Conservation (phyloP, 148 eudicot species). For the Nepenthes gracilis region DNA sequence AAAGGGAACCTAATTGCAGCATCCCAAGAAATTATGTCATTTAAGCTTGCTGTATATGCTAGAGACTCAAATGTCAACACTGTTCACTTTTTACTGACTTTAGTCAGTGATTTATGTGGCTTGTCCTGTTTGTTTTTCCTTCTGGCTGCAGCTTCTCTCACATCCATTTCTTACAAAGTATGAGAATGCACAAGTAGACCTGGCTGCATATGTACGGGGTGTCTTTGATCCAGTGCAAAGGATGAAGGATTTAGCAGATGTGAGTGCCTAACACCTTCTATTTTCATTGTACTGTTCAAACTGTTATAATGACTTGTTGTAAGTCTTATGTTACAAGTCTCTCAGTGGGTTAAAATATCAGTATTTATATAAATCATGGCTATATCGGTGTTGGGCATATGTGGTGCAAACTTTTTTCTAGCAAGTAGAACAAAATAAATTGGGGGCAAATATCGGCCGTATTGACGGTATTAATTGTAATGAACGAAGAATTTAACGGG, state of each 20-base stretch:
- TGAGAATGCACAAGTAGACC: slow-evolving; percentile 50
- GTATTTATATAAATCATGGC: too few relatives aligned
- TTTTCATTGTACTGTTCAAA: neutral
- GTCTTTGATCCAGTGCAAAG: slow-evolving; percentile 83
- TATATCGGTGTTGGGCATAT: too few relatives aligned
- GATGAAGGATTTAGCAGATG: slow-evolving; percentile 92
- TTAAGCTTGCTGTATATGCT: neutral
- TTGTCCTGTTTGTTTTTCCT: slow-evolving; percentile 1
- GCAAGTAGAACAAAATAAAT: too few relatives aligned
- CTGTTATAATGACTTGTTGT: neutral
- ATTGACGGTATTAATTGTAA: neutral
- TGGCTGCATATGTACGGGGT: slow-evolving; percentile 57
- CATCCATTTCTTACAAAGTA: slow-evolving; percentile 77
- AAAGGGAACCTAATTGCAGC: too few relatives aligned
- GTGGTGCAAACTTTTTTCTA: too few relatives aligned
- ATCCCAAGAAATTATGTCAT: neutral
- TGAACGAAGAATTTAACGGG: neutral
- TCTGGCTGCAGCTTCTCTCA: slow-evolving; percentile 63
- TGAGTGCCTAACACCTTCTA: slow-evolving; percentile 19
- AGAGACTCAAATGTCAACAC: neutral
- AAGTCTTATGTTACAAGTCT: too few relatives aligned
- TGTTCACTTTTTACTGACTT: neutral
- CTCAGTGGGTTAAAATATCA: too few relatives aligned
- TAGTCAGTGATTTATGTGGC: neutral
- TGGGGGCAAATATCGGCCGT: too few relatives aligned